Evolutionary conservation across 495 filamentous ascomycete genomes (phyloP).

Genomic region (Aspergillus ellipticus): DNA sequence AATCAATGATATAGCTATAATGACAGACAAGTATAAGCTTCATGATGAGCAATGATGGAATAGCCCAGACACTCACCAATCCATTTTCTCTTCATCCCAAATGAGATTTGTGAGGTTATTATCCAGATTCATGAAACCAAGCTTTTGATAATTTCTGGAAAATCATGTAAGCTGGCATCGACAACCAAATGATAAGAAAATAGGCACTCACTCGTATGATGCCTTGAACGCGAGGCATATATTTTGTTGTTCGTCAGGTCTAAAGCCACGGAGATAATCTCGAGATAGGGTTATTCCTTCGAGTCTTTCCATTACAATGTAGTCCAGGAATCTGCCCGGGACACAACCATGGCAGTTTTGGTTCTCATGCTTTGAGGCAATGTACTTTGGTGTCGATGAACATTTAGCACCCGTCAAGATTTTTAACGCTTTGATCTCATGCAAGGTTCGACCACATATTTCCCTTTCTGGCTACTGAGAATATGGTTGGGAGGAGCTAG

Average conservation of each 20-base stretch:
- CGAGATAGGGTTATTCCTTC: slow-evolving; percentile 4
- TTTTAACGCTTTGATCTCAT: slow-evolving; percentile 4
- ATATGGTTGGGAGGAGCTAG: not conserved
- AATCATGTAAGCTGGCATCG: not conserved
- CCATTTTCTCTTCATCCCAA: slow-evolving; percentile 1
- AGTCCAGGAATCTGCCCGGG: slow-evolving; percentile 6
- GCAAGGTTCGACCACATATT: slow-evolving; percentile 5
- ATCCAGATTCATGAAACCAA: slow-evolving; percentile 1
- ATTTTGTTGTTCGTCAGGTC: not conserved
- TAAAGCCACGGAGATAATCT: not conserved
- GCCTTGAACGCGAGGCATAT: slow-evolving; percentile 2
- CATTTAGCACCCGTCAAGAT: not conserved
- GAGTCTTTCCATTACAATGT: slow-evolving; percentile 11
- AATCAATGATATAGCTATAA: slow-evolving; percentile 11
- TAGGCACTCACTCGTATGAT: slow-evolving; percentile 7
- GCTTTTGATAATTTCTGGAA: not conserved
- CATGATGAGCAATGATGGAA: not conserved
- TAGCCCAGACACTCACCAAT: slow-evolving; percentile 3
- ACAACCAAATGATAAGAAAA: not conserved
- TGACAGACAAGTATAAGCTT: slow-evolving; percentile 6
- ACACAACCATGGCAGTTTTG: slow-evolving; percentile 5
- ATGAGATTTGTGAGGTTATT: slow-evolving; percentile 6
- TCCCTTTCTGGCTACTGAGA: not conserved
- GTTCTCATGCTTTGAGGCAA: slow-evolving; percentile 7
- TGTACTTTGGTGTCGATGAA: slow-evolving; percentile 1